A percentile compares a stretch with the other conserved stretches of the same genome.
Evolutionary conservation across 148 eudicot species (phyloP).

Genomic region (Amaranthus palmeri): DNA sequence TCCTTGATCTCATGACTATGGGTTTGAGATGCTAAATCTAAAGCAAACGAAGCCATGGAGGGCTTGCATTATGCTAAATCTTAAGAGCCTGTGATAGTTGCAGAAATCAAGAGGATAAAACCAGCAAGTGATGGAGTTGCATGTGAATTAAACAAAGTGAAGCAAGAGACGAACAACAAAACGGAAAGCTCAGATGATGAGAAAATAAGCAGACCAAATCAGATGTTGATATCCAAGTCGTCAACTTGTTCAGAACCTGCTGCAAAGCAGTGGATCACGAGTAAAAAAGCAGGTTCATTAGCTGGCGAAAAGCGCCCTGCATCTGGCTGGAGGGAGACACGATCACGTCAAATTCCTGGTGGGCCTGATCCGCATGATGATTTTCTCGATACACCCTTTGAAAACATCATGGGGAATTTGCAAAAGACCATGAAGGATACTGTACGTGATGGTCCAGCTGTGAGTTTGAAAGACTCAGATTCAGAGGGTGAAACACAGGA

Average conservation of each 20-base stretch:
- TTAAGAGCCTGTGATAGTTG: slow-evolving; percentile 1
- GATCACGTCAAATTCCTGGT: slow-evolving; percentile 64
- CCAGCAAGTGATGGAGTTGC: slow-evolving; percentile 17
- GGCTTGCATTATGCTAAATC: background rate
- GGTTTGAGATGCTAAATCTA: too few species aligned
- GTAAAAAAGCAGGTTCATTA: slow-evolving; percentile 37
- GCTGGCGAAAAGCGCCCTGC: slow-evolving; percentile 64
- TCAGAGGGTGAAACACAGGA: slow-evolving; percentile 74
- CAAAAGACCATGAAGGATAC: slow-evolving; percentile 42
- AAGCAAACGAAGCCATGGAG: too few species aligned
- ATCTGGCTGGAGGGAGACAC: slow-evolving; percentile 79
- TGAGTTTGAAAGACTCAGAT: slow-evolving; percentile 29
- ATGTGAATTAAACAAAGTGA: slow-evolving; percentile 35
- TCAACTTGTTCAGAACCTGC: slow-evolving; percentile 31
- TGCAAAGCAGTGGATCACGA: slow-evolving; percentile 29
- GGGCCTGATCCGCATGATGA: slow-evolving; percentile 92
- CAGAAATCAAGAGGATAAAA: slow-evolving; percentile 22
- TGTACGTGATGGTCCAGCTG: slow-evolving; percentile 31
- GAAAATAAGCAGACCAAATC: slow-evolving; percentile 27
- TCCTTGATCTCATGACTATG: too few species aligned
- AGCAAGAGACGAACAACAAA: slow-evolving; percentile 26
- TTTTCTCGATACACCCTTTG: slow-evolving; percentile 90
- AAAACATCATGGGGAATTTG: slow-evolving; percentile 59
- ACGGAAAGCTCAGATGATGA: slow-evolving; percentile 31
- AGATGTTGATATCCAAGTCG: slow-evolving; percentile 28